These are phyloP conservation scores for Apiospora pterosperma DNA, from an alignment of 2,329 filamentous ascomycete species.

Conservation along the genomic window DNA sequence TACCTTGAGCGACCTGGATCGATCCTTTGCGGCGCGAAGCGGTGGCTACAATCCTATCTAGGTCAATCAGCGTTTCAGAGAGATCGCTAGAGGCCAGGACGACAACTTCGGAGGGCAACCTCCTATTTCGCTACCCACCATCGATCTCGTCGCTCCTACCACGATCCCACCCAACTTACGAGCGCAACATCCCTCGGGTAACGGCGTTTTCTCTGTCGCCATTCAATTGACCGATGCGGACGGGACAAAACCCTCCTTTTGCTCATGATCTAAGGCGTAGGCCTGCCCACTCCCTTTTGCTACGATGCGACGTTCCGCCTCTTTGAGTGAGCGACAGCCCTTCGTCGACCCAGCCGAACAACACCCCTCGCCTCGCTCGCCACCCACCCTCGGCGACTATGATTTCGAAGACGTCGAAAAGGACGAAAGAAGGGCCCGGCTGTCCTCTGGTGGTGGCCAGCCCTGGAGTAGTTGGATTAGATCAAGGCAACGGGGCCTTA, in stretches of 20 bases:
- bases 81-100: neutral
- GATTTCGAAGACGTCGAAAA: neutral
- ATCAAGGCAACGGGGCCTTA: constrained; percentile 15
- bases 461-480: constrained; percentile 10
- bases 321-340: neutral
- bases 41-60: no score
- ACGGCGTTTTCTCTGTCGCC: neutral
- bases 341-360: neutral
- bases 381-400: neutral
- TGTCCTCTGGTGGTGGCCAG: neutral
- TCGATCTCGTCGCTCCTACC: neutral
- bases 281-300: neutral
- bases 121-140: neutral
- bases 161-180: neutral
- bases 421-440: neutral
- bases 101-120: neutral
- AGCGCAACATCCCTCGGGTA: neutral
- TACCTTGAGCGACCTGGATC: neutral
- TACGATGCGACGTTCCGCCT: neutral
- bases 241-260: neutral
- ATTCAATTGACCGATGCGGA: neutral
- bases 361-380: neutral
- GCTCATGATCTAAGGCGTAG: neutral
- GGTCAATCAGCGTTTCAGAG: neutral
- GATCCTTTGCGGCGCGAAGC: neutral